Conservation (phyloP, 2,329 filamentous ascomycete genomes). For the Ceratocystis diversiconidia region DNA sequence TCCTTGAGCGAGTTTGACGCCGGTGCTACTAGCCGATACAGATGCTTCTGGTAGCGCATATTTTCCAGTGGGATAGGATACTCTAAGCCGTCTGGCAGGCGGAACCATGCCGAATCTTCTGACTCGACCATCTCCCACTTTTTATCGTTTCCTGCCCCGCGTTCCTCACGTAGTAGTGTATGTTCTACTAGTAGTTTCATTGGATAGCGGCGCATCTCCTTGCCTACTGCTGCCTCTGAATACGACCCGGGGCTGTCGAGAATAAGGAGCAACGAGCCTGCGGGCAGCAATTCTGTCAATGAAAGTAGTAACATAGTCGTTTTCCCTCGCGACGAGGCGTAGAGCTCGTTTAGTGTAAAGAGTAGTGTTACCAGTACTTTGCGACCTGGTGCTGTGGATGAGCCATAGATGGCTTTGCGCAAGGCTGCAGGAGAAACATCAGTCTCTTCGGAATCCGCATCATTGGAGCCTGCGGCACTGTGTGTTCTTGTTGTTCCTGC, state of each 20-base stretch:
- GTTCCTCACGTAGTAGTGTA: conserved; percentile 36
- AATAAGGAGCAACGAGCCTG: conserved; percentile 60
- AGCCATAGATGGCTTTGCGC: conserved; percentile 25
- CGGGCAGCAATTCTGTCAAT: conserved; percentile 43
- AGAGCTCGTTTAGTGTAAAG: conserved; percentile 93
- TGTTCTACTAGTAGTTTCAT: conserved; percentile 91
- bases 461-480: conserved; percentile 32
- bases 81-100: conserved; percentile 48
- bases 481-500: conserved; percentile 24
- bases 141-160: conserved; percentile 19
- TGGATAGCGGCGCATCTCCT: conserved; percentile 55
- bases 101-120: conserved; percentile 75
- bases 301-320: conserved; percentile 64
- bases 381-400: conserved; percentile 18
- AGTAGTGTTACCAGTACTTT: conserved; percentile 61
- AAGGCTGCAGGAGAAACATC: conserved; percentile 18
- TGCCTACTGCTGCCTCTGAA: conserved; percentile 61
- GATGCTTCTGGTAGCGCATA: conserved; percentile 86
- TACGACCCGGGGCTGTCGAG: conserved; percentile 92
- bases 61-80: conserved; percentile 85
- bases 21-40: conserved; percentile 41
- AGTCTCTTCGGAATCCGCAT: conserved; percentile 30
- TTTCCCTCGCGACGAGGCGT: conserved; percentile 55
- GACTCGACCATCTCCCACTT: conserved; percentile 62
- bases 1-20: neutral